Conservation (phyloP, 2,329 filamentous ascomycete genomes). For the Aspergillus felis region DNA sequence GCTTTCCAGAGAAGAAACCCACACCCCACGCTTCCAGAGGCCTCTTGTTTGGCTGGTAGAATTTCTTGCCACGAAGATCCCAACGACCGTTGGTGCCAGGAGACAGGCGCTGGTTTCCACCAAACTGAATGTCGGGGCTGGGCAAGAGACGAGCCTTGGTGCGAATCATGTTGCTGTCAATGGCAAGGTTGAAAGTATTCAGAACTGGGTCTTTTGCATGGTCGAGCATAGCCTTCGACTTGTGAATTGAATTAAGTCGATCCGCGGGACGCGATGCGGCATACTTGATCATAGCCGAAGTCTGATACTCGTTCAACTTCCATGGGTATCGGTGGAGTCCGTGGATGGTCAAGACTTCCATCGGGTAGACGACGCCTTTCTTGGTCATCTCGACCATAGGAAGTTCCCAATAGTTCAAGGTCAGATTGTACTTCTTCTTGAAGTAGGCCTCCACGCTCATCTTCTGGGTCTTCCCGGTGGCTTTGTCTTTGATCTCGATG, state of each 20-base stretch:
- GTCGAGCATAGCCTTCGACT: constrained; percentile 62
- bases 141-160: constrained; percentile 68
- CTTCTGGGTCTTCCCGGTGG: constrained; percentile 41
- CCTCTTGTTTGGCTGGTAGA: constrained; percentile 60
- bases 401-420: constrained; percentile 44
- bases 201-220: constrained; percentile 69
- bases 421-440: constrained; percentile 48
- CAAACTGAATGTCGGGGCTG: constrained; percentile 69
- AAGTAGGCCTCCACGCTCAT: constrained; percentile 60
- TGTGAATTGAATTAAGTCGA: constrained; percentile 65
- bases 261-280: constrained; percentile 72
- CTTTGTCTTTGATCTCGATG: constrained; percentile 38
- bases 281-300: constrained; percentile 85
- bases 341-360: constrained; percentile 53
- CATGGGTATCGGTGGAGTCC: constrained; percentile 55
- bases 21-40: constrained; percentile 73
- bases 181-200: constrained; percentile 66
- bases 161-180: constrained; percentile 61
- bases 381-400: constrained; percentile 58
- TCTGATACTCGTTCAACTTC: constrained; percentile 62
- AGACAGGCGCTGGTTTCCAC: constrained; percentile 49
- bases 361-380: constrained; percentile 50
- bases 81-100: constrained; percentile 72
- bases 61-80: constrained; percentile 81
- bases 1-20: constrained; percentile 58